Evolutionary conservation across 2,329 filamentous ascomycete species (phyloP), one percentile per base, ranked within the genome.

Genomic region (Calonectria henricotiae): DNA sequence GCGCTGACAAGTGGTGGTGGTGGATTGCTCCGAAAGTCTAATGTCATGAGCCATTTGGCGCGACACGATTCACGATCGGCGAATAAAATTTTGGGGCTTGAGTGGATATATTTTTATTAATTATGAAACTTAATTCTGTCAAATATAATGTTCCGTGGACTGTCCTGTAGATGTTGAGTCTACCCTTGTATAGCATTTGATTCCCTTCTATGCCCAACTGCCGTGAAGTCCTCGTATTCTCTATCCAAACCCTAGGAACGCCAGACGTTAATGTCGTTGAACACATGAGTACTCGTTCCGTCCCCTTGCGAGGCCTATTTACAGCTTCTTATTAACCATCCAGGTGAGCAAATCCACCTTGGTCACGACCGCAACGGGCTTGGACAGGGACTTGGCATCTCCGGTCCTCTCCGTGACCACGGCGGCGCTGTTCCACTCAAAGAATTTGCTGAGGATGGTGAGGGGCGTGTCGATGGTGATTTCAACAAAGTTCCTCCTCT

Each of bases 401-500:
- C 84, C 84, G 13, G 86, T 85, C 75, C 89, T 88, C 82, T 98
- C 95, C 0, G 96, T 99, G 3, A 99, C 94, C 60, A 99, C 91
- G 0, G 96, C 96, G 0, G 96, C 96, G 76, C 93, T 96, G 84
- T 99, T 98, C 95, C 96, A 98, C 85, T 98, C 95, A 74, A 98
- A 94, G 85, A 99, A 99, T 79, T 93, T 91, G 86, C 94, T 96
- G 65, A 99, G 87, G 51, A 93, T 92, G 55, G 89, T 90, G 44
- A 99, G 87, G 3, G 93, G 93, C 1, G 96, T 99, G 75, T 98
- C 94, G 80, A 93, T 86, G 7, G 96, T 98, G 80, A 99, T 98
- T 84, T 98, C 93, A 62, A 98, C 93, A 83, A 98, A 99, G 79
- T 93, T 91, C 69, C 91, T 88, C 82, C 89, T 89, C 72, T 82